A percentile compares a stretch with the other conserved stretches of the same genome.
These are phyloP conservation scores for Limnomonas spitsbergensis DNA, from an alignment of 139 green algal species.

Conservation along the genomic window DNA sequence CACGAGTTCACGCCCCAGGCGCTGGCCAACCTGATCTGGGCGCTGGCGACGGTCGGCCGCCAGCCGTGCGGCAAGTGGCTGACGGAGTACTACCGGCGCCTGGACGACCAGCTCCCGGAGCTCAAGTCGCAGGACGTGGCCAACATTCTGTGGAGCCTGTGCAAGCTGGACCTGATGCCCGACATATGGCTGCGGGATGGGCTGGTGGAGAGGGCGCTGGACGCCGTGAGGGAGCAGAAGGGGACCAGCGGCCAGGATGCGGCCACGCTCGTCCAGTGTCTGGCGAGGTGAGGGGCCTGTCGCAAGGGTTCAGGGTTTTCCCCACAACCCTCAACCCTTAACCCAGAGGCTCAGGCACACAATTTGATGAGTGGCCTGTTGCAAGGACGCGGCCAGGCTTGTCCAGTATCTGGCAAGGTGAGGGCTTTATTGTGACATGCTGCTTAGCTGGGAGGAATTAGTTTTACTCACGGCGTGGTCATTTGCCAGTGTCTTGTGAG, in stretches of 20 bases:
- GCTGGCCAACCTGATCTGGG: constrained; percentile 40
- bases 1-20: constrained; percentile 5
- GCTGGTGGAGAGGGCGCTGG: constrained; percentile 15
- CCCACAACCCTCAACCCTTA: too few species aligned
- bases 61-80: constrained; percentile 41
- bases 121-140: constrained; percentile 22
- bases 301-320: neutral
- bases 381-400: neutral
- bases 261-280: constrained; percentile 31
- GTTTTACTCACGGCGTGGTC: too few species aligned
- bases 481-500: too few species aligned
- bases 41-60: constrained; percentile 26
- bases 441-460: too few species aligned
- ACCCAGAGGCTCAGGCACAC: constrained; percentile 4
- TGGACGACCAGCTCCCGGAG: neutral
- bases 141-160: constrained; percentile 33
- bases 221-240: neutral
- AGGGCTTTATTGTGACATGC: too few species aligned
- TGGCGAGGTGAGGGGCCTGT: constrained; percentile 14
- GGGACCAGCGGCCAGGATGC: constrained; percentile 21
- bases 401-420: too few species aligned
- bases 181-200: constrained; percentile 29
- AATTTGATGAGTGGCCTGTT: neutral
- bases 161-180: constrained; percentile 40
- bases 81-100: constrained; percentile 5